phyloP scores from a whole-genome alignment of 306 rosid genomes.

The Lathyrus oleraceus region DNA sequence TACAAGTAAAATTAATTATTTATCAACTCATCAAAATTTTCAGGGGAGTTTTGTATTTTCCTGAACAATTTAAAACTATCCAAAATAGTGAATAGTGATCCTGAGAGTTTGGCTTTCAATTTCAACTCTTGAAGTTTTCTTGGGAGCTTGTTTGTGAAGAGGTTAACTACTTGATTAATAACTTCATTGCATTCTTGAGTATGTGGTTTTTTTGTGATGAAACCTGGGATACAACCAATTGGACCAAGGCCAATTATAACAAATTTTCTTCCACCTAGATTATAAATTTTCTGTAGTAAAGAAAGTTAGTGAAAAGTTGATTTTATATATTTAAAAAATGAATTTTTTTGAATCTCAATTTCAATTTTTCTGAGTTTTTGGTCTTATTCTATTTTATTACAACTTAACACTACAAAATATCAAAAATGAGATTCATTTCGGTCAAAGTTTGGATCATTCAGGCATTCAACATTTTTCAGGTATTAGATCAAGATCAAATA shows the following conservation, averaged over 20 bases:
- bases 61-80: constrained; percentile 14
- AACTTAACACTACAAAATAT: no score
- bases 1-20: background rate
- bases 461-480: no score
- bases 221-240: constrained; percentile 24
- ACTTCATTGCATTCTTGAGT: constrained; percentile 19
- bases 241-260: constrained; percentile 9
- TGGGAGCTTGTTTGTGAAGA: constrained; percentile 23
- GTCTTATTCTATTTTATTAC: no score
- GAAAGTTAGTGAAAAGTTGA: background rate
- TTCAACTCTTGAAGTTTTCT: background rate
- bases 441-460: no score
- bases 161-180: constrained; percentile 13
- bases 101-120: background rate
- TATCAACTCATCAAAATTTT: constrained; percentile 15
- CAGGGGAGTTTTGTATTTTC: background rate
- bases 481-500: no score
- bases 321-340: no score
- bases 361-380: no score
- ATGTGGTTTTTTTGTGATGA: background rate
- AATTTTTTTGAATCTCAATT: no score
- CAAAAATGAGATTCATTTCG: no score
- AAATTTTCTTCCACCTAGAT: constrained; percentile 26
- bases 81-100: constrained; percentile 3
- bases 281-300: background rate